Evolutionary conservation across 805 yeast genomes (phyloP).

Genomic region (Zygosaccharomyces lentus): DNA sequence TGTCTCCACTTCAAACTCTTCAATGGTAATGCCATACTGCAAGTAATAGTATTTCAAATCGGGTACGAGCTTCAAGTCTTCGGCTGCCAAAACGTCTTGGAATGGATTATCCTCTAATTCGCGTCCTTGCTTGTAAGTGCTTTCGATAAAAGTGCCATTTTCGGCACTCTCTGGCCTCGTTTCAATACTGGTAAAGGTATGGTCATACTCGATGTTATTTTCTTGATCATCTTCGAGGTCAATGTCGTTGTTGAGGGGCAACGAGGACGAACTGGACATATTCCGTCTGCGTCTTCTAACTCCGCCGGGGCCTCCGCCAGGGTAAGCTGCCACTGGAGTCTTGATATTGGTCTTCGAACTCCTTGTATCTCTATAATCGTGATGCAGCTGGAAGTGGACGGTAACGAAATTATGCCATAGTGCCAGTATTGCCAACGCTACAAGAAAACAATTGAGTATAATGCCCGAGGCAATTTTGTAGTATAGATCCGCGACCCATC

Average conservation of each 20-base stretch:
- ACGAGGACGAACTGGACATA: conserved; percentile 18
- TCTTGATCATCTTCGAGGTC: conserved; percentile 23
- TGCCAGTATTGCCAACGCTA: conserved; percentile 28
- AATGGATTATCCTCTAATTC: conserved; percentile 29
- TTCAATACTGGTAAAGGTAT: conserved; percentile 23
- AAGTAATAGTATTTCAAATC: conserved; percentile 66
- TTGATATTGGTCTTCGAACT: conserved; percentile 23
- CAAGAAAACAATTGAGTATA: conserved; percentile 23
- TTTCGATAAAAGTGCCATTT: conserved; percentile 4
- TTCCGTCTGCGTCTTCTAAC: conserved; percentile 11
- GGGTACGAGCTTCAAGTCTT: conserved; percentile 39
- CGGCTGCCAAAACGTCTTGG: conserved; percentile 23
- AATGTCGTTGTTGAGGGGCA: conserved; percentile 16
- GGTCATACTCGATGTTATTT: conserved; percentile 31
- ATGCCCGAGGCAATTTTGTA: conserved; percentile 16
- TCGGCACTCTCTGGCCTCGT: conserved; percentile 15
- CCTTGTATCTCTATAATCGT: conserved; percentile 31
- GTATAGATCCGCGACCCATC: conserved; percentile 7
- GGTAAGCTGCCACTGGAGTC: conserved; percentile 5
- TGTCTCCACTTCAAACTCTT: conserved; percentile 59
- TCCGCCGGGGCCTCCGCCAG: neutral
- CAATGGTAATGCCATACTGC: conserved; percentile 55
- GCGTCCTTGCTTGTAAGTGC: conserved; percentile 4
- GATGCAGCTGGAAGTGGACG: conserved; percentile 22
- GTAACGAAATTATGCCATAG: conserved; percentile 31